Evolutionary conservation across 2,329 filamentous ascomycete genomes (phyloP).

Genomic region (Scedosporium boydii): DNA sequence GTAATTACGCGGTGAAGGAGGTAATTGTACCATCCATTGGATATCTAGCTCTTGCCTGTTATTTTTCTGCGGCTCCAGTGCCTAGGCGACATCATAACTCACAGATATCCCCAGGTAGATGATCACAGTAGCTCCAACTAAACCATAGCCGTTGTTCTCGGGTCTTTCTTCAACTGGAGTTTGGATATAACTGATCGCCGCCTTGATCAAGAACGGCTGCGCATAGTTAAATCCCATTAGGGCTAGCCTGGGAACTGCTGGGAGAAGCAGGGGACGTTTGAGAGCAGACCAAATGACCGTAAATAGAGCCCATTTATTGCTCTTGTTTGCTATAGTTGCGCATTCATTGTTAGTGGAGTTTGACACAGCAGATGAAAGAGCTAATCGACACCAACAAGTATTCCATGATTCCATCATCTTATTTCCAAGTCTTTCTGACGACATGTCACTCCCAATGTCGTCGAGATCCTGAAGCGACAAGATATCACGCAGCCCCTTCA

Average conservation of each 20-base stretch:
- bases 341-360: not conserved
- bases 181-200: not conserved
- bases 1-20: too few species aligned
- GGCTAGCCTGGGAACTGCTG: conserved; percentile 3
- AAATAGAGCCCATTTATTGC: not conserved
- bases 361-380: not conserved
- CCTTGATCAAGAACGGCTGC: conserved; percentile 10
- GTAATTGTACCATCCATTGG: too few species aligned
- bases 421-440: not conserved
- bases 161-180: not conserved
- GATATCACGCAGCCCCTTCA: conserved; percentile 12
- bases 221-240: conserved; percentile 8
- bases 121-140: not conserved
- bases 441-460: conserved; percentile 8
- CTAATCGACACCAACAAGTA: not conserved
- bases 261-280: not conserved
- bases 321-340: not conserved
- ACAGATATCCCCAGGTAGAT: not conserved
- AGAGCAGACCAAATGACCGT: not conserved
- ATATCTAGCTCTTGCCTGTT: too few species aligned
- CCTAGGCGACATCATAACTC: too few species aligned
- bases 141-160: not conserved
- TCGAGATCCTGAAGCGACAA: conserved; percentile 10
- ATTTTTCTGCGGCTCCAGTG: too few species aligned
- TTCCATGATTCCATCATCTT: not conserved